Base-by-base conservation (phyloP, 208 protist species). In the Leishmania tropica region DNA sequence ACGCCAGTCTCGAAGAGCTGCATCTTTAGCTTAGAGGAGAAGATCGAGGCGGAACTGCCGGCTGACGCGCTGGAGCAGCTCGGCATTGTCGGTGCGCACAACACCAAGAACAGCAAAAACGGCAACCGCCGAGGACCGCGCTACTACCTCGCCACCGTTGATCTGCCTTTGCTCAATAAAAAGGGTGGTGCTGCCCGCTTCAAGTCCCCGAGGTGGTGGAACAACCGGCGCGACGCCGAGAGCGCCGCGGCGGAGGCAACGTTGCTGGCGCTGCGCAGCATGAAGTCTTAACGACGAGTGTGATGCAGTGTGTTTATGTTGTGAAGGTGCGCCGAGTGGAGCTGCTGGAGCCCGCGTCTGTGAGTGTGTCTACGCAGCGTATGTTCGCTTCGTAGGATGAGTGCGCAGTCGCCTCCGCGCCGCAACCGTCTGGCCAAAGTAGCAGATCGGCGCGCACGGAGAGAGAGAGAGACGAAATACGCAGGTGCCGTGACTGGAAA, bases 101-200 rank as follows among this genome's bases (percentile, higher is more conserved):
- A 84, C 72, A 68, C 78, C 28, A 74, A 48, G 48, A 86, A 81
- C 75, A 90, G 80, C 53, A 83, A 80, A 67, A 89, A 88, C 60
- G 83, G 87, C 40, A 83, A 80, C 21, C 84, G 87, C 7, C 88
- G 90, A 48, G 90, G 92, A 1, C 92, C 89, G 15, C 80, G 77
- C 75, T 91, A 80, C 75, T 96, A 89, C 64, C 80, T 91, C 35
- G 91, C 83, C 2, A 83, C 83, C 17, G 90, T 93, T 13, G 91
- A 94, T 67, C 84, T 94, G 24, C 91, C 93, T n/a, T 82, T 95
- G 78, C 76, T 93, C 54, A 90, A 92, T 58, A 92, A 92, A 62
- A 94, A 95, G 62, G 89, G 89, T 11, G 88, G 88, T 1, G 47
- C 75, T 10, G 89, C 90, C 48, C 76, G 76, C 11, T 95, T 93